Evolutionary conservation across 2,329 filamentous ascomycete species (phyloP).

Genomic region (Hymenoscyphus linearis): DNA sequence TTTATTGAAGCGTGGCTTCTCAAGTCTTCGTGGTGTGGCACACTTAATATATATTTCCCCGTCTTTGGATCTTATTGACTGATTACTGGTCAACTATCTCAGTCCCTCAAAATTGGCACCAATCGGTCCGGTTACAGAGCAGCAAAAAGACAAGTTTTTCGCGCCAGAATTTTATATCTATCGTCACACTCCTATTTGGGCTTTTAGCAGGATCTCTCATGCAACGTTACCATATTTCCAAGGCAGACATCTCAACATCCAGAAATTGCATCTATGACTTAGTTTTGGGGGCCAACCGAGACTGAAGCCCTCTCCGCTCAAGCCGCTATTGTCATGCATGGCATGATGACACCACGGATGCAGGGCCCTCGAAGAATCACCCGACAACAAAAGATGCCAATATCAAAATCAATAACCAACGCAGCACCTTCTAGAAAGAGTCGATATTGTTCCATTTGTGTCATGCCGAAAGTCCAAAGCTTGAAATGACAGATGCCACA

Average conservation of each 20-base stretch:
- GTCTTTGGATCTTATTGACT: slow-evolving; percentile 8
- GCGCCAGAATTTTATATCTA: neutral
- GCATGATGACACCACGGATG: slow-evolving; percentile 9
- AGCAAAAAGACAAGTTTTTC: neutral
- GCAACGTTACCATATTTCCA: slow-evolving; percentile 3
- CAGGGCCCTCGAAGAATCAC: slow-evolving; percentile 8
- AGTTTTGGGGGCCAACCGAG: slow-evolving; percentile 5
- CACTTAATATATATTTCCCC: slow-evolving; percentile 9
- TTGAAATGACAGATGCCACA: neutral
- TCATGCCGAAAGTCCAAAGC: neutral
- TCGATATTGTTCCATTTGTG: neutral
- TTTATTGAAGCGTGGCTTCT: slow-evolving; percentile 7
- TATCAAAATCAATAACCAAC: neutral
- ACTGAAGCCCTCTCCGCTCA: slow-evolving; percentile 3
- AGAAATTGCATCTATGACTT: neutral
- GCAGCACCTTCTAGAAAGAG: slow-evolving; percentile 8
- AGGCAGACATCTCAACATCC: neutral
- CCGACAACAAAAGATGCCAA: slow-evolving; percentile 7
- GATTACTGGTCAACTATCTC: neutral
- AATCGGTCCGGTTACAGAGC: slow-evolving; percentile 9
- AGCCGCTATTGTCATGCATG: slow-evolving; percentile 11
- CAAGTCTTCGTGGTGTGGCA: slow-evolving; percentile 9
- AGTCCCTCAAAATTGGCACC: neutral
- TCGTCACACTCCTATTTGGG: neutral
- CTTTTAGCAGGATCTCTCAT: neutral